Conservation (phyloP, 2,329 filamentous ascomycete genomes). For the Fusarium globosum region DNA sequence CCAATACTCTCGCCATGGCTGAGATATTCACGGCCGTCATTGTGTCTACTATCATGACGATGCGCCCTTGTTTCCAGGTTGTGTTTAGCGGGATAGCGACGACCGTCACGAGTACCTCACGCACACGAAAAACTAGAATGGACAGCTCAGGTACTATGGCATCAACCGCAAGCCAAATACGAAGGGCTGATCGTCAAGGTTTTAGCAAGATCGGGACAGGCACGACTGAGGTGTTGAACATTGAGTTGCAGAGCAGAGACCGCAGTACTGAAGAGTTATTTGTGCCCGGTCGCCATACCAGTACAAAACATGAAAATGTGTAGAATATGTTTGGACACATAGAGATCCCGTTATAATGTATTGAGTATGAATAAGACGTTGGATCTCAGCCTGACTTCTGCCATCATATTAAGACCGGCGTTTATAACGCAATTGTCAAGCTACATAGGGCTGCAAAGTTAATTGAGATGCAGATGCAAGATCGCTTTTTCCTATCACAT, state of each 20-base stretch:
- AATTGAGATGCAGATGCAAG: no score
- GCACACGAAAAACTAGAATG: not conserved
- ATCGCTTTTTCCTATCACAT: no score
- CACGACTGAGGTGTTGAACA: not conserved
- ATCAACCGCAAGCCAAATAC: not conserved
- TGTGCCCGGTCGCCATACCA: not conserved
- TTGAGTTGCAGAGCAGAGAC: not conserved
- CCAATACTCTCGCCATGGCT: constrained; percentile 6
- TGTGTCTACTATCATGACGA: constrained; percentile 1
- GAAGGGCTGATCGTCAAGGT: not conserved
- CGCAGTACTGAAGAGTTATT: not conserved
- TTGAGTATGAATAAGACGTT: no score
- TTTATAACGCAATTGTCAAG: no score
- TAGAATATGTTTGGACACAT: no score
- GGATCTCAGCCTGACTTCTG: no score
- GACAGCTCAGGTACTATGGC: not conserved
- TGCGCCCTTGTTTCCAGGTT: constrained; percentile 5
- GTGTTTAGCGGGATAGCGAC: not conserved
- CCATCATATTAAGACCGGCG: not conserved
- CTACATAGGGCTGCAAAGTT: no score
- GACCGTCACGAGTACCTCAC: not conserved
- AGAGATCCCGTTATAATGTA: no score
- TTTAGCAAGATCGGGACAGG: not conserved
- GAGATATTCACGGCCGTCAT: constrained; percentile 5
- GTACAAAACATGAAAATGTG: not conserved